These are phyloP conservation scores for Rhinocladiella similis DNA, from an alignment of 2,329 filamentous ascomycete species.

Conservation along the genomic window DNA sequence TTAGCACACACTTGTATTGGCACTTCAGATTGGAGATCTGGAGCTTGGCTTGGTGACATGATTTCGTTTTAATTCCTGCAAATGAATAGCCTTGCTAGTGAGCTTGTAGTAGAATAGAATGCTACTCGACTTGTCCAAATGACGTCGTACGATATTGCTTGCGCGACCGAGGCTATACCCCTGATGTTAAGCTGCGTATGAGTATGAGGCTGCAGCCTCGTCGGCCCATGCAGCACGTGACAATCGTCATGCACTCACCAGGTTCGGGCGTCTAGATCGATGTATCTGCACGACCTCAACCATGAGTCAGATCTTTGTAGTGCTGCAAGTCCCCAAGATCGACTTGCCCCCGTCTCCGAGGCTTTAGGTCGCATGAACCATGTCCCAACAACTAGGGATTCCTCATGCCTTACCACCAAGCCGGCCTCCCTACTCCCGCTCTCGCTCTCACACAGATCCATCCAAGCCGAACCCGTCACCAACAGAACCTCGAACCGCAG, in stretches of 20 bases:
- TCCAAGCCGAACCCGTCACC: background rate
- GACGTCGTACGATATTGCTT: too few relatives aligned
- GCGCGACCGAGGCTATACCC: too few relatives aligned
- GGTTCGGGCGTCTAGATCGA: too few relatives aligned
- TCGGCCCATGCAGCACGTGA: too few relatives aligned
- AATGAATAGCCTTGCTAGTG: background rate
- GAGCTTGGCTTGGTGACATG: background rate
- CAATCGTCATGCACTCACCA: too few relatives aligned
- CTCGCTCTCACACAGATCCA: constrained; percentile 14
- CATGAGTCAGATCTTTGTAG: too few relatives aligned
- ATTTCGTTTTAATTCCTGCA: background rate
- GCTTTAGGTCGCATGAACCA: background rate
- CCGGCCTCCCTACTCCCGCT: constrained; percentile 10
- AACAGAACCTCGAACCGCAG: constrained; percentile 1
- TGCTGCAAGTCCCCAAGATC: too few relatives aligned
- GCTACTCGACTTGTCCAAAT: too few relatives aligned
- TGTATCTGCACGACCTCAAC: too few relatives aligned
- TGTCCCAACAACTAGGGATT: background rate
- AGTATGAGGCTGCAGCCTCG: too few relatives aligned
- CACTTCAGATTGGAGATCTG: constrained; percentile 2
- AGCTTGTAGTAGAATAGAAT: constrained; percentile 1
- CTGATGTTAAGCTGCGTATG: too few relatives aligned
- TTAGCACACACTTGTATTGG: constrained; percentile 3
- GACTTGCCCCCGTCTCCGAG: background rate
- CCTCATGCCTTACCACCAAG: background rate